These are phyloP conservation scores for Cercophora sp. DNA, from an alignment of 495 filamentous ascomycete genomes.

Conservation along the genomic window DNA sequence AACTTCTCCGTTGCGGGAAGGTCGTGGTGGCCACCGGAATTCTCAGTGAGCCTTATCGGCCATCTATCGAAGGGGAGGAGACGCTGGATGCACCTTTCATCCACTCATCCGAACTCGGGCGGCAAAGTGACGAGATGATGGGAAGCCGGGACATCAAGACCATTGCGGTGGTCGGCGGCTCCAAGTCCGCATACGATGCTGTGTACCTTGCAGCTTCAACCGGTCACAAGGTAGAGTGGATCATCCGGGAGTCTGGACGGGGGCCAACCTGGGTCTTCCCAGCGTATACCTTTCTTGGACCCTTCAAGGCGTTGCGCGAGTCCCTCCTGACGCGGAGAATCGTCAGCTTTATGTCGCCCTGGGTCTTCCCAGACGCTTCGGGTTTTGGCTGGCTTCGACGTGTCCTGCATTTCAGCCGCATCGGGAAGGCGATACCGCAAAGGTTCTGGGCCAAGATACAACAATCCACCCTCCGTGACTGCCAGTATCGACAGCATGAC, in stretches of 20 bases:
- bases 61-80: slow-evolving; percentile 42
- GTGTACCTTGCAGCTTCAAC: slow-evolving; percentile 59
- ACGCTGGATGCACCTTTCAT: slow-evolving; percentile 55
- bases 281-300: slow-evolving; percentile 26
- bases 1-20: slow-evolving; percentile 37
- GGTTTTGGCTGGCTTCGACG: slow-evolving; percentile 20
- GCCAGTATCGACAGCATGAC: slow-evolving; percentile 49
- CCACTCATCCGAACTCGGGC: slow-evolving; percentile 56
- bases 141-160: slow-evolving; percentile 20
- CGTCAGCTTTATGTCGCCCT: slow-evolving; percentile 35
- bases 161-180: slow-evolving; percentile 60
- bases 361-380: slow-evolving; percentile 19
- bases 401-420: slow-evolving; percentile 48
- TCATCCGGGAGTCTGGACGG: slow-evolving; percentile 68
- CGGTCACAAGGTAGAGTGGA: slow-evolving; percentile 63
- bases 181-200: slow-evolving; percentile 72
- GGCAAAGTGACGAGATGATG: slow-evolving; percentile 9
- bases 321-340: slow-evolving; percentile 48
- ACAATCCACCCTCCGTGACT: slow-evolving; percentile 50
- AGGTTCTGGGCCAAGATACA: slow-evolving; percentile 57
- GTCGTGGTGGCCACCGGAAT: slow-evolving; percentile 69
- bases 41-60: slow-evolving; percentile 56
- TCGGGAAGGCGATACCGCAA: slow-evolving; percentile 58
- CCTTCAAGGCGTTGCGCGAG: slow-evolving; percentile 24
- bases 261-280: slow-evolving; percentile 64